Percentiles rank a stretch among this genome's conserved stretches.
Evolutionary conservation across 768 basidiomycete genomes (phyloP).

Genomic region (Lepiota subincarnata): DNA sequence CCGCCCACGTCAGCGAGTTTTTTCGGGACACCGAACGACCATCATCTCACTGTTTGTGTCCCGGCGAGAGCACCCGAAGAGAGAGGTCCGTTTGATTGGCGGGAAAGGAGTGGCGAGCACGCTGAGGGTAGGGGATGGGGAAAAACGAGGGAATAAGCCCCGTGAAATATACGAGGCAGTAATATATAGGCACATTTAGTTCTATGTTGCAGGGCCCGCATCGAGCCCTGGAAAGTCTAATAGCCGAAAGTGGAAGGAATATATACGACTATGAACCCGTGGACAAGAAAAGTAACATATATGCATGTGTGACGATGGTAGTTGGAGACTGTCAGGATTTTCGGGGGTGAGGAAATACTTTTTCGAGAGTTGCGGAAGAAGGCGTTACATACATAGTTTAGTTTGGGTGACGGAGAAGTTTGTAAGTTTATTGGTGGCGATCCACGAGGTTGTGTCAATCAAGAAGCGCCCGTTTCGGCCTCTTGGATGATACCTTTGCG

Average conservation of each 20-base stretch:
- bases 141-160: background rate
- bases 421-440: background rate
- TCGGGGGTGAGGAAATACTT: no score
- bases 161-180: background rate
- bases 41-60: no score
- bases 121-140: background rate
- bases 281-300: background rate
- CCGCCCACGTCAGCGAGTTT: no score
- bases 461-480: background rate
- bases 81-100: no score
- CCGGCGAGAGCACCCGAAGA: no score
- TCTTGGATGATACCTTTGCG: background rate
- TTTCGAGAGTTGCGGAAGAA: background rate
- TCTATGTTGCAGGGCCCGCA: background rate
- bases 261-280: background rate
- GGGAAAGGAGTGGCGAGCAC: background rate
- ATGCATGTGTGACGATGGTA: background rate
- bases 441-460: slow-evolving; percentile 2
- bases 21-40: no score
- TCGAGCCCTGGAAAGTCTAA: slow-evolving; percentile 1
- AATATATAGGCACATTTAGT: slow-evolving; percentile 2
- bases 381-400: background rate
- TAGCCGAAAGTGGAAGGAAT: background rate
- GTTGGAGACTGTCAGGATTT: background rate
- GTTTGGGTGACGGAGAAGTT: background rate